phyloP scores from a whole-genome alignment of 805 yeast genomes.

The Metschnikowia matae region DNA sequence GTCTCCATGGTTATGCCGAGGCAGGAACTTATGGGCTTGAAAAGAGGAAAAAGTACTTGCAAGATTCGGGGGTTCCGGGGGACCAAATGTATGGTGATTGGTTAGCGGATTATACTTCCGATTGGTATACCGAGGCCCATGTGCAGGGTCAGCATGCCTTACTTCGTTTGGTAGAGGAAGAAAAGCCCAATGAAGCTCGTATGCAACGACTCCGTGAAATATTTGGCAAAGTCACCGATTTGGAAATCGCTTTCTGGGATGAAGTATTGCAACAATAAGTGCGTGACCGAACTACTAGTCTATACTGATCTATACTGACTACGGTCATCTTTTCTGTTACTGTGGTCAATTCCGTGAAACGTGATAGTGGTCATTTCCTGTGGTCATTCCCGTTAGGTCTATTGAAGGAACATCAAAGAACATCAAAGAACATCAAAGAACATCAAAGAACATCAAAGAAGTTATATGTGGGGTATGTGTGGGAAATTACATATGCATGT shows the following conservation, averaged over 20 bases:
- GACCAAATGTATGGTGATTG: conserved; percentile 41
- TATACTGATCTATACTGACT: no score
- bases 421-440: no score
- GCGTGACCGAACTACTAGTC: no score
- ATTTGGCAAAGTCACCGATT: conserved; percentile 52
- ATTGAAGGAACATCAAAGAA: no score
- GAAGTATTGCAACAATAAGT: conserved; percentile 26
- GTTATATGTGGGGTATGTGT: no score
- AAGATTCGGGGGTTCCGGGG: conserved; percentile 18
- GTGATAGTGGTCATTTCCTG: no score
- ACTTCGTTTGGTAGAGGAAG: conserved; percentile 34
- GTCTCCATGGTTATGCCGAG: conserved; percentile 65
- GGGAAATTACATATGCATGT: no score
- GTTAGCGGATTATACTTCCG: conserved; percentile 59
- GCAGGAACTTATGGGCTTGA: conserved; percentile 42
- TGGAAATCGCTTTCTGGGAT: conserved; percentile 72
- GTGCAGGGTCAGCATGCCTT: conserved; percentile 46
- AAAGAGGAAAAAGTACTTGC: conserved; percentile 18
- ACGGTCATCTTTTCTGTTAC: no score
- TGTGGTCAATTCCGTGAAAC: no score
- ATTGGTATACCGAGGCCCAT: conserved; percentile 54
- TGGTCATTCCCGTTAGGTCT: no score
- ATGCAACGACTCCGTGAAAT: conserved; percentile 51
- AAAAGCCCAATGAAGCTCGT: conserved; percentile 38
- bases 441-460: no score